Percentiles rank a stretch among this genome's conserved stretches.
phyloP scores from a whole-genome alignment of 1,284 basidiomycete genomes.

The Sanguinoderma infundibulare region DNA sequence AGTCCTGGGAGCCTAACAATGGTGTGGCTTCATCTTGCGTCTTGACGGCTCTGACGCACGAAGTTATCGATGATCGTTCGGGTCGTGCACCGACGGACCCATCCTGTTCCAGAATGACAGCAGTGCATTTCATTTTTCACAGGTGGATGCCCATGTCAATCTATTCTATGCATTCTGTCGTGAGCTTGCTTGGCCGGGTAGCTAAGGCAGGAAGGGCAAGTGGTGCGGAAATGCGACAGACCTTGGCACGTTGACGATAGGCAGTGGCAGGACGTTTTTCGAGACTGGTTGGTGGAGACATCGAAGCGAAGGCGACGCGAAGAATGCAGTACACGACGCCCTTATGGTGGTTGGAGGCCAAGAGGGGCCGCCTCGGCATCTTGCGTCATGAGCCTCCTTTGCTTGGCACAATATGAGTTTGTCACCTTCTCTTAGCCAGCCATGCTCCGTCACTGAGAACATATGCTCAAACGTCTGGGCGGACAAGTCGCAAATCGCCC shows the following conservation, averaged over 20 bases:
- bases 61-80: neutral
- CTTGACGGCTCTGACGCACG: neutral
- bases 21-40: neutral
- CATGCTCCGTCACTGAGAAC: too few relatives aligned
- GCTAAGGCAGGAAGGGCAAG: too few relatives aligned
- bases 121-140: neutral
- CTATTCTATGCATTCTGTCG: neutral
- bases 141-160: neutral
- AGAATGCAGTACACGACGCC: too few relatives aligned
- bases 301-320: too few relatives aligned
- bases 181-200: neutral
- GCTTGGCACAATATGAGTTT: neutral
- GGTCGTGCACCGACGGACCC: neutral
- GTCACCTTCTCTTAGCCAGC: too few relatives aligned
- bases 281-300: neutral
- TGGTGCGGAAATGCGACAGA: neutral
- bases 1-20: neutral
- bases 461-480: neutral
- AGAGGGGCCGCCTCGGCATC: neutral
- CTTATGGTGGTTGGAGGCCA: neutral
- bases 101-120: neutral
- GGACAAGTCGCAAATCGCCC: neutral
- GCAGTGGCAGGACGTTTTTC: neutral
- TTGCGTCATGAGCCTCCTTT: too few relatives aligned
- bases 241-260: neutral